Evolutionary conservation across 2,329 filamentous ascomycete genomes (phyloP).

Genomic region (Fusarium falciforme): DNA sequence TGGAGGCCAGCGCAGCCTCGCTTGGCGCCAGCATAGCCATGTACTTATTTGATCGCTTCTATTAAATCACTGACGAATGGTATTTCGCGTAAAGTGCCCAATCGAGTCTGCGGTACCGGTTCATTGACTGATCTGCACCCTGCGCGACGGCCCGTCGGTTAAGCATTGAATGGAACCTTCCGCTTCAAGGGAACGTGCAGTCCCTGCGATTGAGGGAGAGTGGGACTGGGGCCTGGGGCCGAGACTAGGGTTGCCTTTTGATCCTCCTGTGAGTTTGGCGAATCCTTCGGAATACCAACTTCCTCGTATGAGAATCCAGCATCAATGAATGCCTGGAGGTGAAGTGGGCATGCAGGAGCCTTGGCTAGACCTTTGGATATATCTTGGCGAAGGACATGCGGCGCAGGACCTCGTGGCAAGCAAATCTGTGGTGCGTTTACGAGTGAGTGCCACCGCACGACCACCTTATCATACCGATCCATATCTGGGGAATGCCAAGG

Average conservation of each 20-base stretch:
- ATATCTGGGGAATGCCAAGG: neutral
- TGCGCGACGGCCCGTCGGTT: neutral
- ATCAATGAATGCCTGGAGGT: neutral
- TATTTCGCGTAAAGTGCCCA: neutral
- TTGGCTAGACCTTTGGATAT: neutral
- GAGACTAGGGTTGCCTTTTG: neutral
- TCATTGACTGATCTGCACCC: neutral
- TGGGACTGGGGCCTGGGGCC: neutral
- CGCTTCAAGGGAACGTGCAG: neutral
- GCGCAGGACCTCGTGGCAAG: neutral
- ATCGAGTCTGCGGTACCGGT: neutral
- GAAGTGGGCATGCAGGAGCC: neutral
- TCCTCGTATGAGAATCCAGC: neutral
- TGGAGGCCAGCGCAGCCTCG: neutral
- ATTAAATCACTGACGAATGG: neutral
- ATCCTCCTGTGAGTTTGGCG: neutral
- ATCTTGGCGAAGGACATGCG: neutral
- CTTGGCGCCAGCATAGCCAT: neutral
- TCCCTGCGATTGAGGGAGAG: neutral
- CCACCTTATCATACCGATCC: neutral
- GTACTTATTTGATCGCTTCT: neutral
- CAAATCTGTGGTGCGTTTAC: neutral
- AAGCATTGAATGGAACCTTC: neutral
- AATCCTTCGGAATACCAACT: neutral
- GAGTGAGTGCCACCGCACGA: neutral